Percentiles rank a stretch among this genome's conserved stretches.
Conservation (phyloP, 2,329 filamentous ascomycete genomes). For the Pseudogymnoascus sp. region DNA sequence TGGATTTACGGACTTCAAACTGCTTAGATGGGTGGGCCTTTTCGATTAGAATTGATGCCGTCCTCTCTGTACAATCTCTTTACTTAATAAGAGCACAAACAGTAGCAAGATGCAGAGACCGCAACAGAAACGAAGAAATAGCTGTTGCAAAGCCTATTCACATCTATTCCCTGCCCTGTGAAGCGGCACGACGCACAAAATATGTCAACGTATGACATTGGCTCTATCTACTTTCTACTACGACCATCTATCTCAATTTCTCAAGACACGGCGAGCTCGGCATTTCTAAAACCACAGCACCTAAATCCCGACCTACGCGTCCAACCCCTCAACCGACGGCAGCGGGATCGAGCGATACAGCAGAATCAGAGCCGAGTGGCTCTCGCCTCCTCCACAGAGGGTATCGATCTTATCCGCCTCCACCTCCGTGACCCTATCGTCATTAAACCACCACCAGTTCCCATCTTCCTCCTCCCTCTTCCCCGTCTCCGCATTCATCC, state of each 20-base stretch:
- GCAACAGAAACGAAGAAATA: background rate
- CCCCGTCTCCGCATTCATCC: slow-evolving; percentile 64
- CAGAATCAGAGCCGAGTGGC: slow-evolving; percentile 72
- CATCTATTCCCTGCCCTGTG: background rate
- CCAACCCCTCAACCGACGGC: slow-evolving; percentile 44
- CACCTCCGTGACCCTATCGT: slow-evolving; percentile 93
- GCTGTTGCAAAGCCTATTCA: background rate
- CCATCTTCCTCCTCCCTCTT: slow-evolving; percentile 75
- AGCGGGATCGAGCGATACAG: slow-evolving; percentile 69
- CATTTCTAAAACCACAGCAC: background rate
- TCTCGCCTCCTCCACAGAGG: slow-evolving; percentile 80
- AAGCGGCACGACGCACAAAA: background rate
- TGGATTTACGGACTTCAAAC: background rate
- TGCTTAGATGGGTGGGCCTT: background rate
- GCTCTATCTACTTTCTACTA: background rate
- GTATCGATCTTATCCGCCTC: slow-evolving; percentile 83
- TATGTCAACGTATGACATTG: background rate
- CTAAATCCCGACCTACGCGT: slow-evolving; percentile 14
- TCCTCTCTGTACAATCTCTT: background rate
- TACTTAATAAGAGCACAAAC: background rate
- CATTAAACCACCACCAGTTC: slow-evolving; percentile 99
- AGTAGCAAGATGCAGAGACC: background rate
- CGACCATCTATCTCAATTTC: background rate
- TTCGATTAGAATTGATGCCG: background rate
- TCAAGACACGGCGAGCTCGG: background rate